Evolutionary conservation across 768 basidiomycete species (phyloP), one percentile per base, ranked within the genome.

Genomic region (Russula olivacea): DNA sequence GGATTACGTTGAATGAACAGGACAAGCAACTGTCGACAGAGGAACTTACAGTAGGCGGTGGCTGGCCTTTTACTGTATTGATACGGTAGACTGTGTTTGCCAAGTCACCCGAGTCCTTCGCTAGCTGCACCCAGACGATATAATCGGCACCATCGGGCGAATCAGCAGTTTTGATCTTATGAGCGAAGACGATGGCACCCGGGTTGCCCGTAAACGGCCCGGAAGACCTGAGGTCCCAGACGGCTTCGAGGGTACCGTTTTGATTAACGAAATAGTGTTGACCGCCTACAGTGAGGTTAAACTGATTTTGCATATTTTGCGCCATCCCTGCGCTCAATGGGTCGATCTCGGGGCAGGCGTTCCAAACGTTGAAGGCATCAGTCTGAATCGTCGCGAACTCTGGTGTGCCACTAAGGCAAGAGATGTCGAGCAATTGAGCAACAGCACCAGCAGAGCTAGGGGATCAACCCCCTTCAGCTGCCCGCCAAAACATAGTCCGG

Each of bases 391-490:
- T 45, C n/a, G 7, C 23, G 32, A 63, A 66, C 4, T 49, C 34
- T 3, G 7, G 21, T 14, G 3, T 23, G 19, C n/a, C 10, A 25
- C 14, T 36, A 7, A 66, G 47, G 19, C 55, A 51, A 17, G 65
- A 55, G 3, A 66, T 63, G 51, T 66, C 65, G 43, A 58, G 59
- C 23, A 68, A 3, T n/a, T 55, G 38, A 2, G 61, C 67, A 21
- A 61, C 25, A 10, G 67, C 67, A 40, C 67, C 67, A 12, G 25
- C 15, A 49, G 48, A 54, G 15, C 67, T 68, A 36, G n/a, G n/a
- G 19, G 12, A 47, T 17, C 25, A 11, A 28, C 11, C 28, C 6
- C 43, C 7, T 19, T 66, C 28, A 60, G 32, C 6, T 12, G 9
- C 0, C 15, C 7, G 19, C n/a, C 10, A 19, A 51, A 12, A 17